Base-by-base conservation (phyloP, 305 asterid genomes). In the Solanum hybrid region DNA sequence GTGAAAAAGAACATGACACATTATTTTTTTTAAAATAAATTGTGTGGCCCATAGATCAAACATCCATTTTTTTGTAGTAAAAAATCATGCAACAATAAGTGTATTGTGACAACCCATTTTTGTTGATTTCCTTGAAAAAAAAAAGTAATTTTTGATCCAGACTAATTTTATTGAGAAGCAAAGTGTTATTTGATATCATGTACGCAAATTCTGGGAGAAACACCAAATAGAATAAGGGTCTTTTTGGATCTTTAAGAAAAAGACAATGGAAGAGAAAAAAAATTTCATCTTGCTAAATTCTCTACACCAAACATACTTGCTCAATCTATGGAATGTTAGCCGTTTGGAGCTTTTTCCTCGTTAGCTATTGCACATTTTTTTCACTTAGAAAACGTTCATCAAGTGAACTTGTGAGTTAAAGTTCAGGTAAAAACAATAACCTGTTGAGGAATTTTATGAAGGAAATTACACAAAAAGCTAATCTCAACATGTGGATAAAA, bases 271-370 rank as follows among this genome's bases (percentile, higher is more conserved):
- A 7, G 34, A 26, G 26, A 39, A 33, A 32, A 32, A 32, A 32
- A 32, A 32, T 32, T 32, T 26, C 36, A 3, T 38, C 4, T 37
- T 22, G 65, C 87, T 39, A 11, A 81, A 26, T 65, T 24, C 87
- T 26, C 37, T 82, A 39, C 72, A 82, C 87, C 36, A 82, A 82
- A 39, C 87, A 39, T 8, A 82, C n/a, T 87, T 87, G 89, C 89
- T 32, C 76, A 65, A 65, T 87, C 57, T 72, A 68, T 87, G 89
- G 79, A 87, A 68, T n/a, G 51, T 87, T 33, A 72, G 89, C 80
- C 89, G 79, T 65, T 87, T 87, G 65, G 89, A 72, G 87, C 37
- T 81, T 82, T 82, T 39, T 26, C 36, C 37, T 82, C 70, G 72
- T 82, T 82, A 39, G 36, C 37, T 82, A n/a, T 39, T 39, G 87